Evolutionary conservation across 1,284 basidiomycete species (phyloP), one percentile per base, ranked within the genome.

Genomic region (Porogramme epimiltina): DNA sequence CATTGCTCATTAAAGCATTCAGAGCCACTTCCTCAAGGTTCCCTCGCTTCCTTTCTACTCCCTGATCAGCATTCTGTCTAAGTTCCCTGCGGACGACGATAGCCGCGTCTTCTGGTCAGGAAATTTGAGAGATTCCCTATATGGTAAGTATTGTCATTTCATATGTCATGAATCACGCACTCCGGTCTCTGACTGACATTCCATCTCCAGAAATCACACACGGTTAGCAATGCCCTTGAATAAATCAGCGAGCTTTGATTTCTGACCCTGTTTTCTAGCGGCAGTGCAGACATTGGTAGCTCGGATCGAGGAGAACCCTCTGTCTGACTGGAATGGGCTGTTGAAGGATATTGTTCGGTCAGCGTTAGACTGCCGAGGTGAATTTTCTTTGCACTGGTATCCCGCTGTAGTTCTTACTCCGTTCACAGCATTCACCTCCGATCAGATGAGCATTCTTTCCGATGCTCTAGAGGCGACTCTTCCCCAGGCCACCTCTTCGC

Each of bases 21-120:
- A 91, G 88, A 84, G 88, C 25, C 89, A 89, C 66, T 92, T 91
- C 73, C 73, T 92, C 59, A 92, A 92, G 71, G 86, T 88, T 25
- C 85, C 89, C 6, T 85, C 80, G 1, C 75, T 92, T 41, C 90
- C 89, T 1, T 91, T 89, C 74, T 82, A 90, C 66, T 81, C 79
- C 9, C 74, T 92, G 42, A 77, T 84, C 49, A 87, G 85, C 52
- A 76, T 89, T 43, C 66, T 92, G 54, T 79, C 77, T 58, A 92
- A 91, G 68, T 88, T 91, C 69, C 88, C 88, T 0, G 70, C 76
- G 24, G 86, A 89, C 60, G 73, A 81, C 24, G 87, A 89, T 57
- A 86, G 85, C 56, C 76, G 82, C 33, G 81, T 87, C 2, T 88
- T 88, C 60, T 89, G 85, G 84, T 80, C 82, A 28, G 70, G 73